phyloP scores from a whole-genome alignment of 1,139 yeast species.

The Wickerhamiella infanticola region DNA sequence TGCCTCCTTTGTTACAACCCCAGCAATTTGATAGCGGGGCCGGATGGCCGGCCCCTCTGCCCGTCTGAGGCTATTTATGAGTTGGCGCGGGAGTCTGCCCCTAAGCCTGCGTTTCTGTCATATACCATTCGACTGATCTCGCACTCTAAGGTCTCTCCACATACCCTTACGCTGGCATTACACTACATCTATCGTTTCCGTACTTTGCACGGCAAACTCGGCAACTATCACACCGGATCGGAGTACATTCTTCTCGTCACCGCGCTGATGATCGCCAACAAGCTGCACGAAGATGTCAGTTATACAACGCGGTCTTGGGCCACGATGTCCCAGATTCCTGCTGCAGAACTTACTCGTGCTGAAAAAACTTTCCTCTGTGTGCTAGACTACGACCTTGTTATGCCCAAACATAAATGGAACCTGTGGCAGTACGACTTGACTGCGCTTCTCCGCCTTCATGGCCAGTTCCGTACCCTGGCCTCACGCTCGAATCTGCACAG shows the following conservation, averaged over 20 bases:
- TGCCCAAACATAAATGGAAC: conserved; percentile 19
- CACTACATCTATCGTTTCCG: conserved; percentile 24
- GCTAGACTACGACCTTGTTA: conserved; percentile 21
- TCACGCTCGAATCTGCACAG: background rate
- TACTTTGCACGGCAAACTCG: conserved; percentile 14
- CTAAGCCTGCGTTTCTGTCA: conserved; percentile 14
- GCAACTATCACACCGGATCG: conserved; percentile 23
- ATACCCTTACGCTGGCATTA: conserved; percentile 24
- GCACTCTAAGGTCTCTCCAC: conserved; percentile 23
- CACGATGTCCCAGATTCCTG: conserved; percentile 65
- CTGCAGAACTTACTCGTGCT: conserved; percentile 41
- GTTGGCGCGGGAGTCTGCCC: conserved; percentile 7
- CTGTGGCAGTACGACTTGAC: conserved; percentile 14
- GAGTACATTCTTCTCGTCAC: conserved; percentile 49
- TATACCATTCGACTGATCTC: conserved; percentile 19
- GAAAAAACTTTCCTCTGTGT: conserved; percentile 35
- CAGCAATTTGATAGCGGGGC: background rate
- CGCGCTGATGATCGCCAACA: conserved; percentile 69
- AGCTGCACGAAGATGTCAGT: conserved; percentile 86
- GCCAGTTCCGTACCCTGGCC: background rate
- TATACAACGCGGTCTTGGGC: conserved; percentile 89
- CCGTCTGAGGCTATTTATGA: background rate
- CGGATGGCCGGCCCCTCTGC: background rate
- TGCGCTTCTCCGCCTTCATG: background rate
- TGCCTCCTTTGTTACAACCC: conserved; percentile 15